These are phyloP conservation scores for Nannochloropsis gaditana DNA, from an alignment of 108 stramenopile species.

Conservation along the genomic window DNA sequence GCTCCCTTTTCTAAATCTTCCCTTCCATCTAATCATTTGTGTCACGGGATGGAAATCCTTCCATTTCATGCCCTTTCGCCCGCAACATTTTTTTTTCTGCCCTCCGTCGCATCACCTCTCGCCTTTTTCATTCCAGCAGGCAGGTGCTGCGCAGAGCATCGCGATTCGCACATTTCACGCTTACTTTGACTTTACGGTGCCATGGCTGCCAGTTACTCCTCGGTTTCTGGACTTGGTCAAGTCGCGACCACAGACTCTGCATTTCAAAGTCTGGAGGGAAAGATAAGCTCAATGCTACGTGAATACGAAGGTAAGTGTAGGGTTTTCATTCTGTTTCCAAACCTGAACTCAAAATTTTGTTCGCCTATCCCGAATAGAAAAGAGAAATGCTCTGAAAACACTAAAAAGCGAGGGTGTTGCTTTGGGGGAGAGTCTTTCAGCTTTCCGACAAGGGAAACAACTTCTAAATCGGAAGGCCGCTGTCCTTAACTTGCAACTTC, in stretches of 20 bases:
- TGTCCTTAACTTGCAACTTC: neutral
- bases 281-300: neutral
- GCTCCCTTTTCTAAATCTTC: too few species aligned
- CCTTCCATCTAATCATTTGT: too few species aligned
- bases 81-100: too few species aligned
- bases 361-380: neutral
- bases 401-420: neutral
- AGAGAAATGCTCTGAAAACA: neutral
- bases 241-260: neutral
- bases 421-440: neutral
- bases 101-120: too few species aligned
- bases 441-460: neutral
- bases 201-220: too few species aligned
- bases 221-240: too few species aligned
- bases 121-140: too few species aligned
- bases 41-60: too few species aligned
- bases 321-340: neutral
- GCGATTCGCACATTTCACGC: too few species aligned
- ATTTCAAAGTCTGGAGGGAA: neutral
- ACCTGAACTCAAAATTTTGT: neutral
- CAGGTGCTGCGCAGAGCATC: too few species aligned
- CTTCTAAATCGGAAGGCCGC: conserved; percentile 11
- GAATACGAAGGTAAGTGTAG: neutral
- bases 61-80: too few species aligned
- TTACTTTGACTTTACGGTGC: too few species aligned